Evolutionary conservation across 495 filamentous ascomycete genomes (phyloP).

Genomic region (Podospora pseudopauciseta): DNA sequence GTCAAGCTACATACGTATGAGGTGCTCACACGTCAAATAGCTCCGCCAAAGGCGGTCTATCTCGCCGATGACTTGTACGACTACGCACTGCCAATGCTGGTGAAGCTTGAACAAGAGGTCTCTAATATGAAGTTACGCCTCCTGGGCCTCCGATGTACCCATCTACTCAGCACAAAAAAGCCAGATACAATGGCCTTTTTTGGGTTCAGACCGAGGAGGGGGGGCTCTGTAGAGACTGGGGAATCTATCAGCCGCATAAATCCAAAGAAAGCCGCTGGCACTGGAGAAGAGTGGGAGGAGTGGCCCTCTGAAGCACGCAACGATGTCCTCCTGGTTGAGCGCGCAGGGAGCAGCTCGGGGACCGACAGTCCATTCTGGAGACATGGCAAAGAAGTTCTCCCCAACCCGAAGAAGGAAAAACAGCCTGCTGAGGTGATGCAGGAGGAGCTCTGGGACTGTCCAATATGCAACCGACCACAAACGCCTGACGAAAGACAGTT

Average conservation of each 20-base stretch:
- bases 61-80: slow-evolving; percentile 79
- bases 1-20: slow-evolving; percentile 94
- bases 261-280: slow-evolving; percentile 16
- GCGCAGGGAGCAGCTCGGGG: neutral
- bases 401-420: slow-evolving; percentile 42
- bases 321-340: neutral
- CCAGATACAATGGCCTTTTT: slow-evolving; percentile 73
- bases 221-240: slow-evolving; percentile 13
- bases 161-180: slow-evolving; percentile 81
- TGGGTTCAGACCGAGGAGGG: slow-evolving; percentile 47
- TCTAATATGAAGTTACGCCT: slow-evolving; percentile 76
- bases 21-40: slow-evolving; percentile 76
- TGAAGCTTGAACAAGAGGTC: slow-evolving; percentile 81
- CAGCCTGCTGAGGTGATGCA: slow-evolving; percentile 11
- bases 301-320: slow-evolving; percentile 51
- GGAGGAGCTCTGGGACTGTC: slow-evolving; percentile 73
- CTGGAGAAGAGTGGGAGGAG: slow-evolving; percentile 56
- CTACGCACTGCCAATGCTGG: slow-evolving; percentile 76
- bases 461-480: slow-evolving; percentile 75
- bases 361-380: slow-evolving; percentile 24
- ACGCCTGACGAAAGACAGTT: slow-evolving; percentile 70
- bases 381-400: slow-evolving; percentile 51
- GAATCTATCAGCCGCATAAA: neutral
- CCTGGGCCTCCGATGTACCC: slow-evolving; percentile 83
- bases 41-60: slow-evolving; percentile 66